These are phyloP conservation scores for Phoma sp. DNA, from an alignment of 2,329 filamentous ascomycete genomes.

Conservation along the genomic window DNA sequence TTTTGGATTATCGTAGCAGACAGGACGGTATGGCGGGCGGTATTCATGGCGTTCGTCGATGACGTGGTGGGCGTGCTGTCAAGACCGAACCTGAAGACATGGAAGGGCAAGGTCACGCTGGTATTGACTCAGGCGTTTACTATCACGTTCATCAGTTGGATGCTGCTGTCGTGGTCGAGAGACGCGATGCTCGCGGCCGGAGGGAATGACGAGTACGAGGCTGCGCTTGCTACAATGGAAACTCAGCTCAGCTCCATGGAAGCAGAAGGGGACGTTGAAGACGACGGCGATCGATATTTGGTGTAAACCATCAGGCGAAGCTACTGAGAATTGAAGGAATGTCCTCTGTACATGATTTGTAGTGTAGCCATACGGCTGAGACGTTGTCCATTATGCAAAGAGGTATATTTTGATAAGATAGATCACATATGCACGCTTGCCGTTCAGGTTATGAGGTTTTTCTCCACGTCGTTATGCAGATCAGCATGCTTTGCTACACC, in stretches of 20 bases:
- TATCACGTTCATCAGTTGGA: constrained; percentile 2
- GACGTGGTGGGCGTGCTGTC: constrained; percentile 23
- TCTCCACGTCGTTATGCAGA: no score
- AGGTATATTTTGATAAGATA: no score
- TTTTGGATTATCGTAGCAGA: constrained; percentile 9
- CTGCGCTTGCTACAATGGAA: not conserved
- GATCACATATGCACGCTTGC: no score
- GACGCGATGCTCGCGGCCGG: not conserved
- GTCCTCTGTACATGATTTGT: no score
- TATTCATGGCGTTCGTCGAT: constrained; percentile 29
- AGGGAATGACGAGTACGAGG: not conserved
- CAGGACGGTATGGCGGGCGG: constrained; percentile 16
- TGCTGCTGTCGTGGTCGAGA: constrained; percentile 6
- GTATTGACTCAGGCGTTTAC: constrained; percentile 16
- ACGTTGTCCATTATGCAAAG: no score
- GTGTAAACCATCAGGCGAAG: not conserved
- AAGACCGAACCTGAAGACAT: constrained; percentile 20
- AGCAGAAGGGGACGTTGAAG: not conserved
- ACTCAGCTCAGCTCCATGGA: not conserved
- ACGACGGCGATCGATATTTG: constrained; percentile 9
- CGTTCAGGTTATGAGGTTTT: no score
- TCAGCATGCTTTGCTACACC: no score
- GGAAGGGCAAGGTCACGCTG: constrained; percentile 16
- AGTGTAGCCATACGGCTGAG: no score
- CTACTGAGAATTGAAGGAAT: no score